These are phyloP conservation scores for Aquanectria penicillioides DNA, from an alignment of 2,329 filamentous ascomycete species.

Conservation along the genomic window DNA sequence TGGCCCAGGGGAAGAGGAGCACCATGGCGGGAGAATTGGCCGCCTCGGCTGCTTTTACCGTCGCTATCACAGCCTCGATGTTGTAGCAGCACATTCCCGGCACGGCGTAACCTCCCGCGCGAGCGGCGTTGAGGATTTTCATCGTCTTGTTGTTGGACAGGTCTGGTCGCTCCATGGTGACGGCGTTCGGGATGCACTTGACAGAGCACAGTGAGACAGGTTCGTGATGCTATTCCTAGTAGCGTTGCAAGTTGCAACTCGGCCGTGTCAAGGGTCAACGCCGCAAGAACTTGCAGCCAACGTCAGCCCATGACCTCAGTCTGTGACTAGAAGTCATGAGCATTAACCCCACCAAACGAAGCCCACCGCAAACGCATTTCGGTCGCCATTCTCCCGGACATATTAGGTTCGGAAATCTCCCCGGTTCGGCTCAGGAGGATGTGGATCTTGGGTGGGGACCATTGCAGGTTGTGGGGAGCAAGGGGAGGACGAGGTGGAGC, in stretches of 20 bases:
- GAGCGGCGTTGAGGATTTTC: slow-evolving; percentile 29
- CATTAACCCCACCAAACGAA: not conserved
- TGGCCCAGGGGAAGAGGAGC: slow-evolving; percentile 78
- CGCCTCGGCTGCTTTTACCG: slow-evolving; percentile 73
- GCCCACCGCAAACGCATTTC: slow-evolving; percentile 2
- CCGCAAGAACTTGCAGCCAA: no score
- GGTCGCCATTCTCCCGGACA: slow-evolving; percentile 16
- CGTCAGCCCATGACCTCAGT: no score
- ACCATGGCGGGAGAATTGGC: slow-evolving; percentile 73
- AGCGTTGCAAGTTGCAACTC: not conserved
- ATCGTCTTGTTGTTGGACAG: slow-evolving; percentile 22
- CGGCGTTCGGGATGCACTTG: not conserved
- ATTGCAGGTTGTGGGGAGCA: slow-evolving; percentile 2
- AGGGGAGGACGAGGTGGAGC: slow-evolving; percentile 12
- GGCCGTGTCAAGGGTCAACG: not conserved
- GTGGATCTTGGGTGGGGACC: slow-evolving; percentile 11
- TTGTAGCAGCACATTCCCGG: slow-evolving; percentile 70
- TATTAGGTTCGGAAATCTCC: slow-evolving; percentile 10
- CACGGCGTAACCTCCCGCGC: slow-evolving; percentile 58
- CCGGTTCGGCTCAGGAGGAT: slow-evolving; percentile 8
- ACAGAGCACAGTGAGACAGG: not conserved
- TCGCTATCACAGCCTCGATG: slow-evolving; percentile 74
- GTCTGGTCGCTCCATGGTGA: slow-evolving; percentile 7
- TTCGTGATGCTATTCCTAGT: not conserved
- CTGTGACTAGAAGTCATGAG: no score